phyloP scores from a whole-genome alignment of 2,329 filamentous ascomycete genomes.

The Penicillium sp. region DNA sequence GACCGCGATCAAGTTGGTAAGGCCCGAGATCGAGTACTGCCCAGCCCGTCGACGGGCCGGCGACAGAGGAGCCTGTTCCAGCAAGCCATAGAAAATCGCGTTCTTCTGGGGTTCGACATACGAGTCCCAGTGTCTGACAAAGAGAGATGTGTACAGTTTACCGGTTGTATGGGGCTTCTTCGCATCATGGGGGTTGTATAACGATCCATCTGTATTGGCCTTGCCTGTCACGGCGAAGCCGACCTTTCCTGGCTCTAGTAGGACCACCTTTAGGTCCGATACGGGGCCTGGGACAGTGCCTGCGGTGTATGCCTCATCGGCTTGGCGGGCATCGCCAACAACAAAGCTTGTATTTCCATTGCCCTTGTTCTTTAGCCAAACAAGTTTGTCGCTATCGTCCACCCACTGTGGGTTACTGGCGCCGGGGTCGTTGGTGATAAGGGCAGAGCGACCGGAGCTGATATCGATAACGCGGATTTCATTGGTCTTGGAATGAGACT shows the following conservation, averaged over 20 bases:
- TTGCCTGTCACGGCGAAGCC: constrained; percentile 49
- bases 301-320: constrained; percentile 44
- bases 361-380: constrained; percentile 47
- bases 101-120: constrained; percentile 51
- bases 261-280: constrained; percentile 46
- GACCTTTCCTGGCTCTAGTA: constrained; percentile 42
- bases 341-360: constrained; percentile 50
- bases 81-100: constrained; percentile 49
- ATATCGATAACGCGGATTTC: constrained; percentile 49
- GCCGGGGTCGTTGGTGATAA: constrained; percentile 46
- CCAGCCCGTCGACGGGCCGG: constrained; percentile 39
- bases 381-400: constrained; percentile 41
- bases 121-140: constrained; percentile 54
- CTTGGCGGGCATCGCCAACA: constrained; percentile 41
- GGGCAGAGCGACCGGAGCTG: constrained; percentile 37
- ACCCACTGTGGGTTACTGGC: constrained; percentile 50
- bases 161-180: constrained; percentile 48
- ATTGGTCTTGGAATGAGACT: constrained; percentile 47
- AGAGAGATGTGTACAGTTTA: constrained; percentile 50
- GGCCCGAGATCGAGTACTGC: constrained; percentile 40
- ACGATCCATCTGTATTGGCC: constrained; percentile 47
- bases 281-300: constrained; percentile 48
- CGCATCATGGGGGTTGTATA: constrained; percentile 51
- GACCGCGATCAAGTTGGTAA: constrained; percentile 45
- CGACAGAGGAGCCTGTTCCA: constrained; percentile 41